A percentile compares a stretch with the other conserved stretches of the same genome.
These are phyloP conservation scores for Petrea volubilis DNA, from an alignment of 257 asterid species.

Conservation along the genomic window DNA sequence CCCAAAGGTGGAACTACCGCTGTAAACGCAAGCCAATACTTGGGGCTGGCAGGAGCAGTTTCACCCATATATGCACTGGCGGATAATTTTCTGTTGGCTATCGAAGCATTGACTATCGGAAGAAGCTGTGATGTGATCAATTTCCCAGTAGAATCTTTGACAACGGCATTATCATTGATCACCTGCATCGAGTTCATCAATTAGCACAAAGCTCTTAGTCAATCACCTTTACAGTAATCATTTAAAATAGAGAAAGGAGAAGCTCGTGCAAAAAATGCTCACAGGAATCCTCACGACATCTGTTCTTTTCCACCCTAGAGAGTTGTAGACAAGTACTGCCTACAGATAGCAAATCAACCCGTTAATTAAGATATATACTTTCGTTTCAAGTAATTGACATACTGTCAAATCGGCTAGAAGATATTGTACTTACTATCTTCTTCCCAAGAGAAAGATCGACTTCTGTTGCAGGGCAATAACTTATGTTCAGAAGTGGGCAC, in stretches of 20 bases:
- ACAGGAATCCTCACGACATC: slow-evolving; percentile 85
- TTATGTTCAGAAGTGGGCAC: slow-evolving; percentile 90
- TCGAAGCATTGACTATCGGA: slow-evolving; percentile 65
- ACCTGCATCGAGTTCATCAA: slow-evolving; percentile 58
- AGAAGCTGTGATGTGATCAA: slow-evolving; percentile 64
- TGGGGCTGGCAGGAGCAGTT: slow-evolving; percentile 48
- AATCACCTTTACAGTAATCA: background rate
- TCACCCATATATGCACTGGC: slow-evolving; percentile 64
- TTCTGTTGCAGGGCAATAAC: slow-evolving; percentile 88
- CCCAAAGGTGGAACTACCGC: slow-evolving; percentile 87
- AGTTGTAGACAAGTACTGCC: slow-evolving; percentile 85
- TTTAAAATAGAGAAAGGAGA: background rate
- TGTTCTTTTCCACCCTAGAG: slow-evolving; percentile 90
- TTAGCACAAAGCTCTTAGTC: background rate
- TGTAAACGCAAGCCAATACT: slow-evolving; percentile 78
- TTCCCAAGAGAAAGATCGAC: slow-evolving; percentile 67
- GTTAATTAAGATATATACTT: background rate
- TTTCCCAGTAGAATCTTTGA: slow-evolving; percentile 76
- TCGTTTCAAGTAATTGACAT: background rate
- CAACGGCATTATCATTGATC: slow-evolving; percentile 50
- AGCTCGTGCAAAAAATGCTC: slow-evolving; percentile 38
- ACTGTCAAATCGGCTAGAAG: background rate
- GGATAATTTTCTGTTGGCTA: slow-evolving; percentile 52
- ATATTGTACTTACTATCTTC: slow-evolving; percentile 57
- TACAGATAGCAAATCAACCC: slow-evolving; percentile 26